phyloP scores from a whole-genome alignment of 331 rosid genomes.

The Arachis monticola region DNA sequence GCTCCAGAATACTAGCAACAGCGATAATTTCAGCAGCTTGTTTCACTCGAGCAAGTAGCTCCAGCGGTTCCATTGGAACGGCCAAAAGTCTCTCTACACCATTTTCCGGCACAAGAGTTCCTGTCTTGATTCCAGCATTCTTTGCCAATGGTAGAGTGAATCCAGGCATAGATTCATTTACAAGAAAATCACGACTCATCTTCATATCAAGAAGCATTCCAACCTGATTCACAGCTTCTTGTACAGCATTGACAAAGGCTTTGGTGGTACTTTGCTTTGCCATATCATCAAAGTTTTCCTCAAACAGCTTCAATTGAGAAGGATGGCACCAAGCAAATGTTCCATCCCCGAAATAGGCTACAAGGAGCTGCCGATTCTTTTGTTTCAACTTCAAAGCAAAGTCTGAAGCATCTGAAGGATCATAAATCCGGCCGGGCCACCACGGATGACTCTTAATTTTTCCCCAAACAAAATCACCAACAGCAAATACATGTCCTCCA shows the following conservation, averaged over 20 bases:
- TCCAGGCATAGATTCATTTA: conserved; percentile 28
- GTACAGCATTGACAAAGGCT: conserved; percentile 63
- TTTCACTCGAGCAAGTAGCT: conserved; percentile 63
- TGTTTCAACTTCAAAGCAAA: conserved; percentile 59
- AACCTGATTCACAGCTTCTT: conserved; percentile 66
- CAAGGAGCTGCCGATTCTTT: conserved; percentile 52
- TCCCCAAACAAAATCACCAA: conserved; percentile 89
- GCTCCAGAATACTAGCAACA: conserved; percentile 50
- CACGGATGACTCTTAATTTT: conserved; percentile 76
- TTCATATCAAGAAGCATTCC: conserved; percentile 56
- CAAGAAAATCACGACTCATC: conserved; percentile 48
- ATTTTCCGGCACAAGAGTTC: conserved; percentile 59
- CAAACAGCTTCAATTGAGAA: conserved; percentile 69
- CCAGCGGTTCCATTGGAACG: conserved; percentile 46
- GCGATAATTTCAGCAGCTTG: conserved; percentile 41
- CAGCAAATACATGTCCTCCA: conserved; percentile 45
- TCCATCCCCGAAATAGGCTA: conserved; percentile 74
- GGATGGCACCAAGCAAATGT: conserved; percentile 87
- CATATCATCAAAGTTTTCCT: conserved; percentile 64
- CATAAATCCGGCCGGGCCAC: conserved; percentile 84
- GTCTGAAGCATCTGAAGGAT: conserved; percentile 64
- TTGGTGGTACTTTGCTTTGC: conserved; percentile 56
- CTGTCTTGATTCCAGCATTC: conserved; percentile 75
- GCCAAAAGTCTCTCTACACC: conserved; percentile 49
- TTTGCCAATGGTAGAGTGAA: conserved; percentile 31